A percentile compares a stretch with the other conserved stretches of the same genome.
Conservation (phyloP, 2,329 filamentous ascomycete species). For the Ustulina deusta region DNA sequence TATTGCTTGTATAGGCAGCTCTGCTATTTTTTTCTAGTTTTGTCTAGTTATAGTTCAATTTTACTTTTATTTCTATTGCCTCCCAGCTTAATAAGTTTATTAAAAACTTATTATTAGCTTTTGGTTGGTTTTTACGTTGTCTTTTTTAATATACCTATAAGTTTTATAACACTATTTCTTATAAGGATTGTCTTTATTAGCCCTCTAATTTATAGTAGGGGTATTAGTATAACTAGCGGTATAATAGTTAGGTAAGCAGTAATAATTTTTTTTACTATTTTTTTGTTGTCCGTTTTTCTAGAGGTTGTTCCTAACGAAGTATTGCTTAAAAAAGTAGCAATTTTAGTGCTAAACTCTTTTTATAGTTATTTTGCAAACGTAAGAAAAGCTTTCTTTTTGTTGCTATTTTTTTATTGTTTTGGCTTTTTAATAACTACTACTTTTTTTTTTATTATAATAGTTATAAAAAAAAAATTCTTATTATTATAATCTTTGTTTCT, state of each 20-base stretch:
- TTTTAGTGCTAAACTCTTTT: not conserved
- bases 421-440: too few relatives aligned
- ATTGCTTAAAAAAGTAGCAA: too few relatives aligned
- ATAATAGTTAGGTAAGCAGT: too few relatives aligned
- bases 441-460: not conserved
- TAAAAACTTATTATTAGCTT: too few relatives aligned
- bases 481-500: too few relatives aligned
- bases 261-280: too few relatives aligned
- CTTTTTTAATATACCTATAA: not conserved
- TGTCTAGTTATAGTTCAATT: not conserved
- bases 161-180: constrained; percentile 12
- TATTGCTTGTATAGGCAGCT: not conserved
- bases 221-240: too few relatives aligned
- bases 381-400: not conserved
- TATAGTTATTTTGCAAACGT: not conserved
- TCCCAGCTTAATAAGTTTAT: not conserved
- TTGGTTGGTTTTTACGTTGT: not conserved
- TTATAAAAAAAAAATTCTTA: not conserved
- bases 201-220: not conserved
- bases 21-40: too few relatives aligned
- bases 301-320: too few relatives aligned
- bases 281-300: too few relatives aligned
- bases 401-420: too few relatives aligned
- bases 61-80: not conserved
- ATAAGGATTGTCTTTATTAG: constrained; percentile 8